Evolutionary conservation across 345 rosid species (phyloP), one percentile per base, ranked within the genome.

Genomic region (Euphorbia tirucalli): DNA sequence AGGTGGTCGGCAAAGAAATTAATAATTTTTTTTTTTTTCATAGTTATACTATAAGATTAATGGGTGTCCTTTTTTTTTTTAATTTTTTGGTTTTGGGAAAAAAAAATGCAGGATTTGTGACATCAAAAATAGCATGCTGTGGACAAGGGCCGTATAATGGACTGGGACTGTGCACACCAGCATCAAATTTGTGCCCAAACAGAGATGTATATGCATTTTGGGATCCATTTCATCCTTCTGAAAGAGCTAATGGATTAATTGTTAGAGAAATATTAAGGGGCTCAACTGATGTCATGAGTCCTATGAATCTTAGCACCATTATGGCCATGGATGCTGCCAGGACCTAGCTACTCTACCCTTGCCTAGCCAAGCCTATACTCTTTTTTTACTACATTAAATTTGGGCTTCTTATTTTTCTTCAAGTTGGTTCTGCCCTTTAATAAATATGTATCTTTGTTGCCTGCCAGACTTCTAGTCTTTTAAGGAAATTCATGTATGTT

Each of bases 141-240:
- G 97, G 97, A 3, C 99, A 95, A 81, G 99, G 99, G 19, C 97
- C 87, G 0, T 88, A 79, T 68, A 95, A 95, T 79, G 97, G 97
- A 48, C 69, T 92, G 1, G 97, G 97, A 44, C 76, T 92, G 19
- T 95, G 99, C 83, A 92, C 97, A 0, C 3, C 50, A n/a, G 64
- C 79, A 21, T 95, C 97, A 30, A 92, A 87, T 77, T 70, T 95
- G 80, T 95, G 99, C 77, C 83, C 82, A 0, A 86, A 92, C 79
- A 80, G 97, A 49, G 80, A 85, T 8, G 9, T 69, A 10, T 88
- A 84, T 69, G 97, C 87, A 3, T 95, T 92, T 55, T 95, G 99
- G 99, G 99, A 95, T 69, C 69, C 90, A 37, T 95, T 88, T 76
- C 97, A 92, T 66, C 99, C 96, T 8, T 71, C 97, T 0, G 97